A percentile compares a stretch with the other conserved stretches of the same genome.
phyloP scores from a whole-genome alignment of 495 filamentous ascomycete genomes.

The Zalerion maritima region DNA sequence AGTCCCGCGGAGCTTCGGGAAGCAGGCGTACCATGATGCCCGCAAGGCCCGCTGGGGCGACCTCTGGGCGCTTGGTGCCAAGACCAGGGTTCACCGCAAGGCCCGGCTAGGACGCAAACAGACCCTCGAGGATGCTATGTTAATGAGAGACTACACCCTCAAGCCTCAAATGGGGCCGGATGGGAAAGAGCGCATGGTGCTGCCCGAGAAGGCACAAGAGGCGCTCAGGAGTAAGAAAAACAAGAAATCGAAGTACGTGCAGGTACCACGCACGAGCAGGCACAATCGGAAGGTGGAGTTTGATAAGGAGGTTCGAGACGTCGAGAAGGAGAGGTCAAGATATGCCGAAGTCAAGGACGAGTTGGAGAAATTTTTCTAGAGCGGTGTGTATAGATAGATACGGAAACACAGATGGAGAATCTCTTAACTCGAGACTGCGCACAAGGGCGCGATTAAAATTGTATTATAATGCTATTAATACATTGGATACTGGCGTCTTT shows the following conservation, averaged over 20 bases:
- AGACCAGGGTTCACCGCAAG: constrained; percentile 52
- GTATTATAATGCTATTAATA: too few species aligned
- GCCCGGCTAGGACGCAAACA: constrained; percentile 39
- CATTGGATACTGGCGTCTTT: too few species aligned
- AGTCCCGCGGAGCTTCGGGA: constrained; percentile 66
- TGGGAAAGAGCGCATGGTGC: constrained; percentile 8
- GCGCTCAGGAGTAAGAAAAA: constrained; percentile 8
- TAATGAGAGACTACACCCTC: background rate
- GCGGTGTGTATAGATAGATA: too few species aligned
- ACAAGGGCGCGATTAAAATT: too few species aligned
- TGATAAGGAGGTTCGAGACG: constrained; percentile 19
- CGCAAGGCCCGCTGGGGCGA: constrained; percentile 87
- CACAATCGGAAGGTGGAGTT: constrained; percentile 14
- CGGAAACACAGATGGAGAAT: too few species aligned
- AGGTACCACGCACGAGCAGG: constrained; percentile 10
- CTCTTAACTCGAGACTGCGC: too few species aligned
- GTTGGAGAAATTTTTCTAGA: too few species aligned
- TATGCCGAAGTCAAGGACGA: constrained; percentile 4
- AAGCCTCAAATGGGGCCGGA: background rate
- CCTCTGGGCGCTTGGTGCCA: constrained; percentile 88
- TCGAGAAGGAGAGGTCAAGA: constrained; percentile 16
- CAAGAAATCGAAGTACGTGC: constrained; percentile 12
- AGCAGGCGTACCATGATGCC: constrained; percentile 75
- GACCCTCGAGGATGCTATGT: background rate
- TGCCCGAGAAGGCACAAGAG: constrained; percentile 9